These are phyloP conservation scores for Ophiostoma novo-ulmi DNA, from an alignment of 2,329 filamentous ascomycete species.

Conservation along the genomic window DNA sequence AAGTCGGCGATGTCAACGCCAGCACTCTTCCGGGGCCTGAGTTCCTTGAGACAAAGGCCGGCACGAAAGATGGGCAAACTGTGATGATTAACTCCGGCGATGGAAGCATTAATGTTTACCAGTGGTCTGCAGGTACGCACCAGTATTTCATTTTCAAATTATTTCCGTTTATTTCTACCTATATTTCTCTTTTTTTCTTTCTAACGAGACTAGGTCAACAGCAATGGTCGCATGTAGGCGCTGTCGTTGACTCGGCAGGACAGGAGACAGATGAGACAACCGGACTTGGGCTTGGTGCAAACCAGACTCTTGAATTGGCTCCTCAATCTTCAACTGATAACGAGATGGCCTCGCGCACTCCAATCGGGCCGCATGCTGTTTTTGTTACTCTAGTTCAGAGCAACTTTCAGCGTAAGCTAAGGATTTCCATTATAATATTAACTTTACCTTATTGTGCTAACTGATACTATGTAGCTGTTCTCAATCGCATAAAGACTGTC, in stretches of 20 bases:
- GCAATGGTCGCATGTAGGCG: slow-evolving; percentile 86
- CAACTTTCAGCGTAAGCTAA: slow-evolving; percentile 27
- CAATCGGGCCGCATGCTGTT: slow-evolving; percentile 53
- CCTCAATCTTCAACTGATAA: slow-evolving; percentile 34
- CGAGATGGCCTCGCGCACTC: slow-evolving; percentile 47
- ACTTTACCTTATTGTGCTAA: background rate
- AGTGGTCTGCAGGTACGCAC: slow-evolving; percentile 62
- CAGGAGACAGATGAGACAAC: slow-evolving; percentile 38
- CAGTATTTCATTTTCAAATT: background rate
- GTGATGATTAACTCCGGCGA: slow-evolving; percentile 83
- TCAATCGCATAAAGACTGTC: slow-evolving; percentile 25
- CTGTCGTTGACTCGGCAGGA: slow-evolving; percentile 64
- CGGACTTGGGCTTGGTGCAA: slow-evolving; percentile 70
- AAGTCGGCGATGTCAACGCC: slow-evolving; percentile 74
- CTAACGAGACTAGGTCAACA: slow-evolving; percentile 46
- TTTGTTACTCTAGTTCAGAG: slow-evolving; percentile 25
- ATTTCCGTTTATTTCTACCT: too few relatives aligned
- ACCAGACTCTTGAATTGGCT: slow-evolving; percentile 77
- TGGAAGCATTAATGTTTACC: slow-evolving; percentile 77
- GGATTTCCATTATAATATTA: background rate
- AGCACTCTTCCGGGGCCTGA: slow-evolving; percentile 85
- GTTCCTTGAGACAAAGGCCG: slow-evolving; percentile 73
- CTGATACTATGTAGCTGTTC: slow-evolving; percentile 17
- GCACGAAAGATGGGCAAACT: slow-evolving; percentile 94
- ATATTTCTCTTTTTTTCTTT: background rate